Percentiles rank a stretch among this genome's conserved stretches.
Conservation (phyloP, 371 early-diverging fungal genomes). For the Apophysomyces trapeziformis region DNA sequence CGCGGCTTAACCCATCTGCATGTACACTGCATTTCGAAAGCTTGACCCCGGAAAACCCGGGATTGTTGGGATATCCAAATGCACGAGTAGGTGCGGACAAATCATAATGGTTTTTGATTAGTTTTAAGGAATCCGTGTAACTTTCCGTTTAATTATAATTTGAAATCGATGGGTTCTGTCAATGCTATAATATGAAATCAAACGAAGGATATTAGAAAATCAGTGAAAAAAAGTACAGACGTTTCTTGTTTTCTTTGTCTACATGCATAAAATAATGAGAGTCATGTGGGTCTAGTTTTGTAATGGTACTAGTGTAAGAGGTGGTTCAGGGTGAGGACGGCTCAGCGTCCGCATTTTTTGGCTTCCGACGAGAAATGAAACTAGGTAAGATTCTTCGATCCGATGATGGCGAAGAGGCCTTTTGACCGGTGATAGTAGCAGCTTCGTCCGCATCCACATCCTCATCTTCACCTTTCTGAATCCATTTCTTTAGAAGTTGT, state of each 20-base stretch:
- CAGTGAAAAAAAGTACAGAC: not conserved
- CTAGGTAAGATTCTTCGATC: conserved; percentile 3
- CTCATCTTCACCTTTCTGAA: conserved; percentile 39
- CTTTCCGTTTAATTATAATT: too few relatives aligned
- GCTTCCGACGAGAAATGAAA: not conserved
- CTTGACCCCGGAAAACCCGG: not conserved
- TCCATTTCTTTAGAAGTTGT: conserved; percentile 60
- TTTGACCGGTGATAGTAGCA: not conserved
- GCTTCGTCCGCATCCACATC: not conserved
- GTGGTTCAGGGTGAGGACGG: not conserved
- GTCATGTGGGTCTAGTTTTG: not conserved
- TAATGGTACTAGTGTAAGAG: not conserved
- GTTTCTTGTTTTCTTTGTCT: not conserved
- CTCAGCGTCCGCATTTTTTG: conserved; percentile 3
- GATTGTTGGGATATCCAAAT: not conserved
- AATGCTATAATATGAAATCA: too few relatives aligned
- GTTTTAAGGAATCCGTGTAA: too few relatives aligned
- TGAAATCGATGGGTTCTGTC: too few relatives aligned
- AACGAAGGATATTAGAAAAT: not conserved
- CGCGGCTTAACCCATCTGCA: conserved; percentile 7
- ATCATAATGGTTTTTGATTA: not conserved
- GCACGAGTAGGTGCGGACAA: not conserved
- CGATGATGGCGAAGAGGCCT: not conserved
- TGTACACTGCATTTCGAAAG: not conserved
- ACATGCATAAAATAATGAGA: conserved; percentile 3